Conservation (phyloP, 768 basidiomycete species). For the Strobilomyces confusus region DNA sequence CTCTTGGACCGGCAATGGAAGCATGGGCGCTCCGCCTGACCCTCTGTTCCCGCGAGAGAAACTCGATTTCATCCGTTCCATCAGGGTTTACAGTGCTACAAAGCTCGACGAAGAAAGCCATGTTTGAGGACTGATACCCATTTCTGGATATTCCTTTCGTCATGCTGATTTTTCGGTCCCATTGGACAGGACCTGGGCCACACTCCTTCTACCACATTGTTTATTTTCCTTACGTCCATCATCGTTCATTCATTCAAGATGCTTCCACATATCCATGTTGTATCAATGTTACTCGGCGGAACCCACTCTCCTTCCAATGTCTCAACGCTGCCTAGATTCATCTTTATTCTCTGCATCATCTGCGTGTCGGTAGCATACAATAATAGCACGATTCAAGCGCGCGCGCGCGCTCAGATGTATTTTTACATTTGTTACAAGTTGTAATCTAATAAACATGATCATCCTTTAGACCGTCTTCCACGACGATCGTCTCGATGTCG, state of each 20-base stretch:
- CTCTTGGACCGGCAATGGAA: conserved; percentile 7
- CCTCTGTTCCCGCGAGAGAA: conserved; percentile 34
- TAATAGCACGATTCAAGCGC: conserved; percentile 1
- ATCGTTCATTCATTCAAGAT: neutral
- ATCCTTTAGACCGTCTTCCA: conserved; percentile 5
- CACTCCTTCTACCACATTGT: conserved; percentile 11
- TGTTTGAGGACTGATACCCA: conserved; percentile 12
- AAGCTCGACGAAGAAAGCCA: conserved; percentile 36
- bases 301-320: conserved; percentile 8
- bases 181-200: conserved; percentile 14
- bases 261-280: conserved; percentile 11
- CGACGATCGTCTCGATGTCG: conserved; percentile 18
- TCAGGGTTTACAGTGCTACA: conserved; percentile 49
- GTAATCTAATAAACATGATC: conserved; percentile 6
- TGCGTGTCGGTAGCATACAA: conserved; percentile 8
- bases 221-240: conserved; percentile 1
- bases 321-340: neutral
- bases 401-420: conserved; percentile 14
- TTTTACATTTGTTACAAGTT: conserved; percentile 9
- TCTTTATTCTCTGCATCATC: conserved; percentile 6
- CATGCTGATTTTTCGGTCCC: conserved; percentile 3
- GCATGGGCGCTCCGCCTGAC: conserved; percentile 17
- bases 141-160: conserved; percentile 1
- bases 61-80: conserved; percentile 47
- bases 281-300: conserved; percentile 6